Percentiles rank a stretch among this genome's conserved stretches.
Conservation (phyloP, 257 asterid species). For the Euphrasia confusa region DNA sequence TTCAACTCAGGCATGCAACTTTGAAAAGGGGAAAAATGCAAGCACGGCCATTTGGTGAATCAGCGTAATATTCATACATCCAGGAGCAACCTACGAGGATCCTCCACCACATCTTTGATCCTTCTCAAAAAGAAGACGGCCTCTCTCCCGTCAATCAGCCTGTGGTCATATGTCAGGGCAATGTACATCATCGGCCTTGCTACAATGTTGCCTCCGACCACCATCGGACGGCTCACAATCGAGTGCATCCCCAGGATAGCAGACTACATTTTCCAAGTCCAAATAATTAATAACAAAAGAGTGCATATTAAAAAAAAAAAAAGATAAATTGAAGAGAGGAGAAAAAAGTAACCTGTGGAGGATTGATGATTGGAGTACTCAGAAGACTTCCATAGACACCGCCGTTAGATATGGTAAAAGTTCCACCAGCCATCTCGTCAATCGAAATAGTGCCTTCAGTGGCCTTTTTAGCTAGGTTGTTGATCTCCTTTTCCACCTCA, state of each 20-base stretch:
- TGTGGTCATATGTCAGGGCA: slow-evolving; percentile 90
- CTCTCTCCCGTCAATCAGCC: slow-evolving; percentile 98
- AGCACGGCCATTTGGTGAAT: slow-evolving; percentile 2
- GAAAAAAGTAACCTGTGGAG: slow-evolving; percentile 74
- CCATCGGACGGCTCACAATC: slow-evolving; percentile 92
- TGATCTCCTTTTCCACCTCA: slow-evolving; percentile 88
- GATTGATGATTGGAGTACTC: slow-evolving; percentile 96
- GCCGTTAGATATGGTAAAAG: slow-evolving; percentile 95
- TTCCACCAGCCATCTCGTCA: slow-evolving; percentile 98
- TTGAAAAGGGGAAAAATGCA: not conserved
- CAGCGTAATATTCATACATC: slow-evolving; percentile 49
- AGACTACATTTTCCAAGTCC: slow-evolving; percentile 49
- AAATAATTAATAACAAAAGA: not conserved
- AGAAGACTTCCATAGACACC: slow-evolving; percentile 97
- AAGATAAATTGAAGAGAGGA: not conserved
- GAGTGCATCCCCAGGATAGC: slow-evolving; percentile 99
- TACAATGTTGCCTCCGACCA: slow-evolving; percentile 79
- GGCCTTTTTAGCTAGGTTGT: slow-evolving; percentile 88
- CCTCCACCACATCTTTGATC: slow-evolving; percentile 95
- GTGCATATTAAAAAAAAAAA: not conserved
- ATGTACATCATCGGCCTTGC: slow-evolving; percentile 98
- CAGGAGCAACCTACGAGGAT: slow-evolving; percentile 87
- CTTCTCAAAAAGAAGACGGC: slow-evolving; percentile 87
- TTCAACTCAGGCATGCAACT: not conserved
- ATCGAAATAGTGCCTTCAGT: slow-evolving; percentile 82